phyloP scores from a whole-genome alignment of 202 grass and related monocot species.

The Bolboschoenoplectus hybrid region DNA sequence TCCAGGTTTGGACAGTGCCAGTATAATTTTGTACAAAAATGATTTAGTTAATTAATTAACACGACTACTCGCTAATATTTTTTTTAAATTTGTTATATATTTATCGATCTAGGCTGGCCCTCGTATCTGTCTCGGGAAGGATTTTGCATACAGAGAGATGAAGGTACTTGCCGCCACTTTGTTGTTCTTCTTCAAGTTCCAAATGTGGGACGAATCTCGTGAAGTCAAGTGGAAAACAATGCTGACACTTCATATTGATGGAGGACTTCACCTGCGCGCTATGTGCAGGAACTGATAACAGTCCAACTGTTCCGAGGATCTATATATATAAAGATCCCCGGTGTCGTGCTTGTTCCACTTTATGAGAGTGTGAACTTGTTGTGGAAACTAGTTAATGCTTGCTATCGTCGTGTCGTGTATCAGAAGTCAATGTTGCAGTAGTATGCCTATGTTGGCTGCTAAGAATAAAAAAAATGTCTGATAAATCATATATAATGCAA shows the following conservation, averaged over 20 bases:
- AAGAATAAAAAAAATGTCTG: not conserved
- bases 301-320: not conserved
- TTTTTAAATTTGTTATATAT: not conserved
- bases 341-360: not conserved
- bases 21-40: not conserved
- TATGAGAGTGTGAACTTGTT: not conserved
- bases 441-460: not conserved
- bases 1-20: conserved; percentile 45
- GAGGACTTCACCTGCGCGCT: conserved; percentile 46
- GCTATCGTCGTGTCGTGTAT: not conserved
- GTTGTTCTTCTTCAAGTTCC: conserved; percentile 56
- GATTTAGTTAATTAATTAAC: not conserved
- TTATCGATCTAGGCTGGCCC: conserved; percentile 50
- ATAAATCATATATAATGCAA: not conserved
- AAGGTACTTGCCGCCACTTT: conserved; percentile 60
- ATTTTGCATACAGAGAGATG: conserved; percentile 78
- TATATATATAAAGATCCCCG: not conserved
- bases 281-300: conserved; percentile 24
- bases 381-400: not conserved
- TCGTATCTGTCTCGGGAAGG: conserved; percentile 64
- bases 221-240: conserved; percentile 44
- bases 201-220: conserved; percentile 53
- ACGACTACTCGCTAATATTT: not conserved
- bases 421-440: not conserved
- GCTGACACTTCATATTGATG: conserved; percentile 72